These are phyloP conservation scores for Parascedosporium putredinis DNA, from an alignment of 2,329 filamentous ascomycete species.

Conservation along the genomic window DNA sequence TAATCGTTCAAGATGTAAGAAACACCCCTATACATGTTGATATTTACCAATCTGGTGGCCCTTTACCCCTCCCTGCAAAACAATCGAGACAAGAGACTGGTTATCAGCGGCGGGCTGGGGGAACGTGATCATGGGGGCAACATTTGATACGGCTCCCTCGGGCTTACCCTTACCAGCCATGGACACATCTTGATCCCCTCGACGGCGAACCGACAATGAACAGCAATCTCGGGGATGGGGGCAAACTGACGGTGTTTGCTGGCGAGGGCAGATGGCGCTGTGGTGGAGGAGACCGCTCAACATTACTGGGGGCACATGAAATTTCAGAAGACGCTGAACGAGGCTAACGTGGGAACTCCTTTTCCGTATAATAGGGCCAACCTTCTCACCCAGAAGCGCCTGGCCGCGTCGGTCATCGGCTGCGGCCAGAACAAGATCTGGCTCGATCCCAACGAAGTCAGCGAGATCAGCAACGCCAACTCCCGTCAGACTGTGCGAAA, in stretches of 20 bases:
- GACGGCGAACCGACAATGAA: too few relatives aligned
- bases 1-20: slow-evolving; percentile 7
- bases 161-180: too few relatives aligned
- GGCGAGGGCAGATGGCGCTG: not conserved
- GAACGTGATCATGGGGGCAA: too few relatives aligned
- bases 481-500: slow-evolving; percentile 99
- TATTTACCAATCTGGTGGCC: not conserved
- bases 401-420: slow-evolving; percentile 96
- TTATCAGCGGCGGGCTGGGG: too few relatives aligned
- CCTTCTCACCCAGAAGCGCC: slow-evolving; percentile 99
- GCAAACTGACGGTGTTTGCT: too few relatives aligned
- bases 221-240: too few relatives aligned
- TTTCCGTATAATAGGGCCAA: slow-evolving; percentile 65
- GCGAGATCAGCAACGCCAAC: slow-evolving; percentile 99
- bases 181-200: too few relatives aligned
- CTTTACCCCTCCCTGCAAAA: not conserved
- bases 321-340: not conserved
- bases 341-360: slow-evolving; percentile 11
- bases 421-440: slow-evolving; percentile 99
- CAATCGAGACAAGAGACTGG: not conserved
- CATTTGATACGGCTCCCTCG: too few relatives aligned
- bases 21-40: not conserved
- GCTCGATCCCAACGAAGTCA: slow-evolving; percentile 99
- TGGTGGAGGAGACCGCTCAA: not conserved
- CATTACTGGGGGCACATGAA: not conserved